These are phyloP conservation scores for Nasturtium officinale DNA, from an alignment of 345 rosid species.

Conservation along the genomic window DNA sequence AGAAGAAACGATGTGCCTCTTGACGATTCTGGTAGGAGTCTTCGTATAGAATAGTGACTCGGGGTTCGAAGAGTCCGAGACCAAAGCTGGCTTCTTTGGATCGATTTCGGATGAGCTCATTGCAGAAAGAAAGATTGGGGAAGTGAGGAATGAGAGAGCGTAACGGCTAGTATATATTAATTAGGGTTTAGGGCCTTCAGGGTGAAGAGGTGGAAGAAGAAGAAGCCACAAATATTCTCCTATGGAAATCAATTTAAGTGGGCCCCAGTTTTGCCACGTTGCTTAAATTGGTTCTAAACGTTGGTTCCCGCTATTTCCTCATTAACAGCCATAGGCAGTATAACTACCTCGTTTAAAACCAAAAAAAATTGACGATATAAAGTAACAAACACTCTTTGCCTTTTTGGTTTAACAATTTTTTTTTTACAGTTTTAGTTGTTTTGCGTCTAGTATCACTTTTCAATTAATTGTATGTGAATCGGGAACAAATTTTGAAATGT, in stretches of 20 bases:
- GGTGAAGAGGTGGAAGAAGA: constrained; percentile 18
- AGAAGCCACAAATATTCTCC: not conserved
- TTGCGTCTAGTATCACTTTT: too few species aligned
- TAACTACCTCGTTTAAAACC: not conserved
- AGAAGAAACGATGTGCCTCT: constrained; percentile 51
- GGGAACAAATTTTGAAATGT: too few species aligned
- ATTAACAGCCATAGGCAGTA: not conserved
- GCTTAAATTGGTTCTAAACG: constrained; percentile 50
- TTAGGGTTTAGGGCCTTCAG: constrained; percentile 29
- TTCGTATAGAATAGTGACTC: constrained; percentile 36
- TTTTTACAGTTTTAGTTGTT: too few species aligned
- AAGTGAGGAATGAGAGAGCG: constrained; percentile 13
- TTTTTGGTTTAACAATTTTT: not conserved
- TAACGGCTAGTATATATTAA: constrained; percentile 21
- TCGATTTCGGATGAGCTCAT: constrained; percentile 48
- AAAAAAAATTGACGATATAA: not conserved
- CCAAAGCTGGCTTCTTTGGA: constrained; percentile 43
- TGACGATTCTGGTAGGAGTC: constrained; percentile 57
- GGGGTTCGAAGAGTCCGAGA: constrained; percentile 14
- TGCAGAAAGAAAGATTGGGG: constrained; percentile 10
- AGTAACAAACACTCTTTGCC: too few species aligned
- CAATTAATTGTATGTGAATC: too few species aligned
- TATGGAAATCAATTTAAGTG: not conserved
- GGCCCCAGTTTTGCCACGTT: constrained; percentile 46
- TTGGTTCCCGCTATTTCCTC: constrained; percentile 56